These are phyloP conservation scores for Harringtonia lauricola DNA, from an alignment of 2,329 filamentous ascomycete genomes.

Conservation along the genomic window DNA sequence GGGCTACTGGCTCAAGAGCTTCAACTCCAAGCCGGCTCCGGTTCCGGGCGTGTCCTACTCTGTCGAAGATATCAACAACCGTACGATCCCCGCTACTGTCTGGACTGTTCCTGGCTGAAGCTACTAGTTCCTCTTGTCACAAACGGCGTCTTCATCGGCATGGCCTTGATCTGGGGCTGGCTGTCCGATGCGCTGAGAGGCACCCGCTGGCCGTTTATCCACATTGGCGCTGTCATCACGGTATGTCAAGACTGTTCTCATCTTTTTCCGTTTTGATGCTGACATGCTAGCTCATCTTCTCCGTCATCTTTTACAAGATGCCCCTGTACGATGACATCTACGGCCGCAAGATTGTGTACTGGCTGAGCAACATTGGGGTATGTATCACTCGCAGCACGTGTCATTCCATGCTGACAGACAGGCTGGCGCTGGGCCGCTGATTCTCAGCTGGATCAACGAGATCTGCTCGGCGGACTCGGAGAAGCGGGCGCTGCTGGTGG, in stretches of 20 bases:
- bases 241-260: conserved; percentile 12
- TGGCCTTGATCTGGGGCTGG: conserved; percentile 24
- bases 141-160: conserved; percentile 22
- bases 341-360: conserved; percentile 25
- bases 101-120: too few species aligned
- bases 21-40: conserved; percentile 22
- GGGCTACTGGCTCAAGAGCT: conserved; percentile 31
- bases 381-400: conserved; percentile 6
- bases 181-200: conserved; percentile 23
- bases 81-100: too few species aligned
- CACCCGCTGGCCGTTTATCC: conserved; percentile 26
- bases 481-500: conserved; percentile 16
- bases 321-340: conserved; percentile 24
- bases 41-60: conserved; percentile 22
- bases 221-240: conserved; percentile 22
- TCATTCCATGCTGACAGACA: background rate
- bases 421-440: conserved; percentile 23
- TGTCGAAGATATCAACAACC: conserved; percentile 22
- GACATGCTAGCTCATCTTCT: conserved; percentile 18
- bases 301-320: conserved; percentile 21
- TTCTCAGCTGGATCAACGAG: conserved; percentile 21
- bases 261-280: background rate
- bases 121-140: conserved; percentile 18
- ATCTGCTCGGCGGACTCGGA: conserved; percentile 16
- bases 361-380: conserved; percentile 24